Base-by-base conservation (phyloP, 2,329 filamentous ascomycete species). In the Penicillium thymicola region DNA sequence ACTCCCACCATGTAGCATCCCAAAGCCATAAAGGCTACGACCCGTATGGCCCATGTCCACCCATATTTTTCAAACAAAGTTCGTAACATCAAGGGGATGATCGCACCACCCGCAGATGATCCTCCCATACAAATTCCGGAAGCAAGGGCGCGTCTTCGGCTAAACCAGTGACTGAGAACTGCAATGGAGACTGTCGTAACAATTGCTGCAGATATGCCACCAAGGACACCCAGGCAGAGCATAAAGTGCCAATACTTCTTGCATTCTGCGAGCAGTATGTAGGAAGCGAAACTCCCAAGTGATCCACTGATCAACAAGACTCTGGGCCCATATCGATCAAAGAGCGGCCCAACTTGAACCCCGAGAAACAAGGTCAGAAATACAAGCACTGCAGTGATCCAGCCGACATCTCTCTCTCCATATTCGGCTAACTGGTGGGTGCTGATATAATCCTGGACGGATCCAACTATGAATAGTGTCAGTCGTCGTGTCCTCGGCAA, bases 211-310 rank as follows among this genome's bases (percentile, higher is more conserved):
- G 71, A 66, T 2, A 70, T 52, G 0, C 75, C 75, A 1, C 73
- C 70, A 1, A 77, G 60, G 3, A 76, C 41, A 0, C 70, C 66
- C 0, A 75, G 63, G 63, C 69, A 71, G 56, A 78, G 66, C 65
- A 81, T 60, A 38, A 81, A 81, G 8, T 82, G 78, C 78, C 76
- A 80, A 64, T 81, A 81, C 23, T 65, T 51, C 5, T 64, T 68
- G 61, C 79, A 82, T 51, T 81, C 69, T 0, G 76, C 80, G 30
- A 82, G 70, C 3, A 81, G 60, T 10, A 82, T 70, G 50, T 80
- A 77, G 38, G 74, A 75, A 2, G 68, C 60, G 2, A 79, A 65
- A 44, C 74, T 78, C 0, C 70, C 61, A 2, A 69, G 58, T 0
- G 72, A 72, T 5, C 78, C 78, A 6, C 70, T 54, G 4, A 76